Evolutionary conservation across 805 yeast genomes (phyloP), one percentile per base, ranked within the genome.

Genomic region (Ogataea allantospora): DNA sequence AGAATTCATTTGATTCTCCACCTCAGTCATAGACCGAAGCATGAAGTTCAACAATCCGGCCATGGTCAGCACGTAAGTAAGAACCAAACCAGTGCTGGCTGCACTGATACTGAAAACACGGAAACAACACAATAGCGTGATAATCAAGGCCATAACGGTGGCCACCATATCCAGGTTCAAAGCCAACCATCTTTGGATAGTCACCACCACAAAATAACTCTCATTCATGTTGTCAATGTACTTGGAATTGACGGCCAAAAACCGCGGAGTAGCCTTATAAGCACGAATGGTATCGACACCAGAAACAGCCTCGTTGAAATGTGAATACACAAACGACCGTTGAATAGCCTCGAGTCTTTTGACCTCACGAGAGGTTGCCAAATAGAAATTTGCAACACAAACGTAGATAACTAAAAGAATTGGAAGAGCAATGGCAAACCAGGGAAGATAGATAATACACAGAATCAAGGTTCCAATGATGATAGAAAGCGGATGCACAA

Each of bases 1-100:
- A 1, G 89, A 77, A 49, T 82, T 85, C 83, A 86, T 78, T 55
- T 83, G 84, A 58, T 83, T 84, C 53, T 85, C 93, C 19, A 81
- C 75, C 51, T 78, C 79, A 0, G 91, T 83, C 50, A 75, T 62
- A 15, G 83, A 73, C 55, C 85, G 72, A 47, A 60, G 37, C 47
- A 79, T 65, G 36, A 75, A 65, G 12, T 80, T 71, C 41, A 80
- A 60, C 41, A 71, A 54, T 27, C 79, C 80, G 12, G 80, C 77
- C 38, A 79, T 62, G 46, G 75, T 80, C 40, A 80, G 63, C 17
- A 77, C 77, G 57, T 78, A 78, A 33, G 76, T 70, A 41, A 80
- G 54, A 47, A 80, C 62, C 42, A 80, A 71, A 63, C 88, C 88
- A 3, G 81, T 74, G 5, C 83, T 68, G 0, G 80, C 64, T 1